Evolutionary conservation across 2,329 filamentous ascomycete species (phyloP).

Genomic region (Colletotrichum echinochloae): DNA sequence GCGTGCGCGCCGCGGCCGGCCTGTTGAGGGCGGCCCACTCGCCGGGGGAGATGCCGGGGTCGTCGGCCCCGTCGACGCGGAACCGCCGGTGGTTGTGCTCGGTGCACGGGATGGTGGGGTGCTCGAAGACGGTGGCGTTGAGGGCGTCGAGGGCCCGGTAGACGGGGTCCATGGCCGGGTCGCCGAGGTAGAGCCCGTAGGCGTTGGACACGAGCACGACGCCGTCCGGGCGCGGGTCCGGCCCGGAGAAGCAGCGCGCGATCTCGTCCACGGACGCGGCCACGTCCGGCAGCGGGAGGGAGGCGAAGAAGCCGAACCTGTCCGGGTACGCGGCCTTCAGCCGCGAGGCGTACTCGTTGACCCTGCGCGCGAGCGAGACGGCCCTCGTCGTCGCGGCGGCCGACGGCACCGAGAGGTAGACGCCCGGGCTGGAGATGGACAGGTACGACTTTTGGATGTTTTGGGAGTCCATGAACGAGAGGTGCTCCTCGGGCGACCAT

Average conservation of each 20-base stretch:
- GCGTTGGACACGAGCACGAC: constrained; percentile 64
- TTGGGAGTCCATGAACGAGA: constrained; percentile 43
- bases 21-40: constrained; percentile 29
- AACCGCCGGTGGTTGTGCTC: constrained; percentile 38
- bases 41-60: constrained; percentile 10
- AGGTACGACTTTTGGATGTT: constrained; percentile 43
- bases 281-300: constrained; percentile 64
- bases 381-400: constrained; percentile 41
- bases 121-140: constrained; percentile 64
- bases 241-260: constrained; percentile 52
- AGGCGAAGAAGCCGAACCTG: constrained; percentile 63
- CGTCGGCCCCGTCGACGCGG: constrained; percentile 23
- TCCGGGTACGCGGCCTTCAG: constrained; percentile 42
- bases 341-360: constrained; percentile 43
- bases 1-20: not conserved
- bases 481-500: constrained; percentile 31
- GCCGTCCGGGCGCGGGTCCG: constrained; percentile 59
- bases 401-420: constrained; percentile 44
- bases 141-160: constrained; percentile 61
- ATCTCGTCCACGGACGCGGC: constrained; percentile 61
- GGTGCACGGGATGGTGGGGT: constrained; percentile 63
- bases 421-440: constrained; percentile 45
- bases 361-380: constrained; percentile 49
- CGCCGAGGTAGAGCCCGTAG: constrained; percentile 64
- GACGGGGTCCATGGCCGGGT: constrained; percentile 56